Conservation (phyloP, 345 rosid genomes). For the Pistacia integerrima region DNA sequence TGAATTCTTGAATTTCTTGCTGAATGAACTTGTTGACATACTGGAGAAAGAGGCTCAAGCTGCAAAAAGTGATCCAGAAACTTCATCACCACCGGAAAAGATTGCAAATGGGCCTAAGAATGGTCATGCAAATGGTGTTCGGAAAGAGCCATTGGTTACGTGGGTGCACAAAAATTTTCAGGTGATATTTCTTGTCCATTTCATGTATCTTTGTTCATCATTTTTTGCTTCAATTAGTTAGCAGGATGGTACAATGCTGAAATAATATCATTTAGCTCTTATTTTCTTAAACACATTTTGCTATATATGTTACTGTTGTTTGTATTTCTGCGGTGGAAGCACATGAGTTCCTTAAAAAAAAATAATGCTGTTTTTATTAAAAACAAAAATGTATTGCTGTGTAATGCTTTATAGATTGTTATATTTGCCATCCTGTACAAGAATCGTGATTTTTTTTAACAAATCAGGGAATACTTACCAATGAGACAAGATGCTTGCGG, state of each 20-base stretch:
- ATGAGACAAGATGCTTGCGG: conserved; percentile 94
- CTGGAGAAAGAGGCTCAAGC: conserved; percentile 95
- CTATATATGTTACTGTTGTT: no score
- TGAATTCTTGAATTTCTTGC: conserved; percentile 93
- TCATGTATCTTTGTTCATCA: not conserved
- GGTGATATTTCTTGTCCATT: conserved; percentile 40
- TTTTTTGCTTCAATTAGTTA: not conserved
- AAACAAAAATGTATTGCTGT: not conserved
- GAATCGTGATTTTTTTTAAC: conserved; percentile 24
- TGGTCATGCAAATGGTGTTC: conserved; percentile 71
- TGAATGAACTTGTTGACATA: conserved; percentile 97
- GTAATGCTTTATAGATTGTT: not conserved
- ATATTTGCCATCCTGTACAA: not conserved
- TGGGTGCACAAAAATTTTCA: conserved; percentile 99
- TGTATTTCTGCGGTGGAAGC: not conserved
- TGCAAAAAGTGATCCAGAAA: conserved; percentile 72
- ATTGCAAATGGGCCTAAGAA: conserved; percentile 67
- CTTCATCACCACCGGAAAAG: conserved; percentile 77
- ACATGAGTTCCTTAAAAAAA: not conserved
- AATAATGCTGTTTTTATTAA: not conserved
- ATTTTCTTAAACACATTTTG: not conserved
- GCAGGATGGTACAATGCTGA: not conserved
- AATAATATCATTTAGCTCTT: not conserved
- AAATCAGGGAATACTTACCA: conserved; percentile 92
- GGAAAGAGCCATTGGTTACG: conserved; percentile 87